These are phyloP conservation scores for Phytophthora niederhauseri DNA, from an alignment of 352 stramenopile species.

Conservation along the genomic window DNA sequence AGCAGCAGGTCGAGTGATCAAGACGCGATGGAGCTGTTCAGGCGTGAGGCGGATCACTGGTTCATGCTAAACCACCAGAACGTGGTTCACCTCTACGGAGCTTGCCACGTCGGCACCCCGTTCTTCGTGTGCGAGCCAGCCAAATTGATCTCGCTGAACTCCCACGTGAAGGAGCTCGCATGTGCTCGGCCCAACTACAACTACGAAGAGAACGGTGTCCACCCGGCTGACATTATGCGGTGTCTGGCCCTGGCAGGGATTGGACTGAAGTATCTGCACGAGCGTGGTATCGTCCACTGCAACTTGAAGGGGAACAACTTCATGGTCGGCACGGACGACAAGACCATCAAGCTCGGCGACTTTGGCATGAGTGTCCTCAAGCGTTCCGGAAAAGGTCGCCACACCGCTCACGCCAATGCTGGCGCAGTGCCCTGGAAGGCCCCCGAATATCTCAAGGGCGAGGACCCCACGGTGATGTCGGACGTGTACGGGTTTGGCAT, in stretches of 20 bases:
- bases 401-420: no score
- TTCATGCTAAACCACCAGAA: constrained; percentile 41
- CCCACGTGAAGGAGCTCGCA: constrained; percentile 8
- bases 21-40: constrained; percentile 25
- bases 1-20: no score
- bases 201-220: constrained; percentile 2
- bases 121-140: constrained; percentile 41
- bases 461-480: constrained; percentile 16
- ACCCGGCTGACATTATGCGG: constrained; percentile 26
- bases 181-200: constrained; percentile 10
- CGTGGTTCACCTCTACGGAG: constrained; percentile 37
- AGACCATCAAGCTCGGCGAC: constrained; percentile 36
- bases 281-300: constrained; percentile 23
- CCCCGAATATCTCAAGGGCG: constrained; percentile 19
- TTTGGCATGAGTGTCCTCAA: constrained; percentile 37
- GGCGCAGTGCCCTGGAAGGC: no score
- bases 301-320: constrained; percentile 44
- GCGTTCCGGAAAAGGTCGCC: constrained; percentile 12
- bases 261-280: constrained; percentile 40
- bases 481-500: constrained; percentile 40
- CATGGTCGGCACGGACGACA: constrained; percentile 31
- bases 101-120: constrained; percentile 30
- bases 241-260: constrained; percentile 27
- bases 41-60: constrained; percentile 33
- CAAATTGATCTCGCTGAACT: constrained; percentile 20